Evolutionary conservation across 495 filamentous ascomycete species (phyloP), one percentile per base, ranked within the genome.

Genomic region (Penicilliopsis zonata): DNA sequence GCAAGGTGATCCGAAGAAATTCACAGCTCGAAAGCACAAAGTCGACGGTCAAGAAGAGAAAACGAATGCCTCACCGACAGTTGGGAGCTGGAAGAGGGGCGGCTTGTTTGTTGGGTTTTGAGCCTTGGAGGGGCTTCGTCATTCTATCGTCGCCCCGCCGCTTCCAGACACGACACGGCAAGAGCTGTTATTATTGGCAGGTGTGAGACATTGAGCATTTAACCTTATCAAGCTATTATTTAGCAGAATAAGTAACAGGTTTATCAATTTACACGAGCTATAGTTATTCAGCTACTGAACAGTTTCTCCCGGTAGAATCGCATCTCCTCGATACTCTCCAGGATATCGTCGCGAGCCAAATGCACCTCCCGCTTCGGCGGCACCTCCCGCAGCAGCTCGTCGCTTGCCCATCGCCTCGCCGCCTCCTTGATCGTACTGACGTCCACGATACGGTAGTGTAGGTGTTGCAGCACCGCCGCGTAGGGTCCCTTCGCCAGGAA

Each of bases 291-390:
- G 22, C 22, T n/a, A 24, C 36, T 36, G 47, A 66, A 63, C 18
- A 66, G 30, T 18, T 38, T 39, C 22, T 50, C 49, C 33, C 44
- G 74, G 54, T 92, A 98, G 51, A 81, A 94, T 37, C 62, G 69
- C 42, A 88, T 85, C 57, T 98, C 90, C 33, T 69, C 77, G 40
- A 98, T 94, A 53, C 87, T 94, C 55, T 98, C 90, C 22, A 95
- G 51, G 44, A 98, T 95, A 61, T 98, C 90, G 37, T 79, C 74
- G 38, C 72, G 69, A 0, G 90, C 90, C 53, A 88, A 68, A 63
- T 98, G 90, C 12, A 82, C 57, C 28, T 65, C 67, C 40, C 69
- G 69, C 60, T 98, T 98, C 31, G 42, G 47, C 2, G 90, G 90
- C 10, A 70, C 73, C 24, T 57, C 52, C 30, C 45, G 36, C 31